Evolutionary conservation across 768 basidiomycete species (phyloP), one percentile per base, ranked within the genome.

Genomic region (Austroboletus eburneus): DNA sequence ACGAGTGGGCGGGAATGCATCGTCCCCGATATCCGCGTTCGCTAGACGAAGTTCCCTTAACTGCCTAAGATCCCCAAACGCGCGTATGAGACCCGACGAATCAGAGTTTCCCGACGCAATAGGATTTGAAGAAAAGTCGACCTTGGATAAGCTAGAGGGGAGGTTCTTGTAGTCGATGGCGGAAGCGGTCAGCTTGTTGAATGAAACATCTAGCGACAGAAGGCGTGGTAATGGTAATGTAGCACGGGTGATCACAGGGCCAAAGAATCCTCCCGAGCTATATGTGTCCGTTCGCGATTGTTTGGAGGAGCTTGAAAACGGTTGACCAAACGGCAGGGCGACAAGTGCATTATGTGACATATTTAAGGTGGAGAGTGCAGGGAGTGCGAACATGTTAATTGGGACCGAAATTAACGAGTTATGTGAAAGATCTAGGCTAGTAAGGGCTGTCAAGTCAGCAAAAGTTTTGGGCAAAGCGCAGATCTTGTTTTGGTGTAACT

Each of bases 401-500:
- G 89, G 89, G 10, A 91, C 72, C 5, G 75, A 67, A 0, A 75
- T 74, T 25, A 92, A 71, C 4, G 70, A 64, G 61, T 91, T 91
- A 61, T 85, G 74, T 0, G 88, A 90, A 27, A 92, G 66, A 65
- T 92, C 87, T 50, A 91, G 69, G 39, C 69, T 69, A 12, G 81
- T 80, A 17, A 92, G 72, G 18, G 75, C 73, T 1, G 78, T 77
- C 39, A 92, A 69, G 64, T 91, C 85, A 1, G 77, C 76, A 50
- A 91, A 80, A 1, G 79, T 73, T 42, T 76, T 69, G 5, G 89
- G 89, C 3, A 92, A 69, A 17, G 70, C 63, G 2, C 66, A 58
- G 20, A 92, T 64, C 55, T 74, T 80, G 68, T 92, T 92, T 57
- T 81, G 80, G 63, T 88, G 88, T 33, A 91, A 66, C 89, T 91